Conservation (phyloP, 176 grass and related monocot species). For the Musa troglodytarum region DNA sequence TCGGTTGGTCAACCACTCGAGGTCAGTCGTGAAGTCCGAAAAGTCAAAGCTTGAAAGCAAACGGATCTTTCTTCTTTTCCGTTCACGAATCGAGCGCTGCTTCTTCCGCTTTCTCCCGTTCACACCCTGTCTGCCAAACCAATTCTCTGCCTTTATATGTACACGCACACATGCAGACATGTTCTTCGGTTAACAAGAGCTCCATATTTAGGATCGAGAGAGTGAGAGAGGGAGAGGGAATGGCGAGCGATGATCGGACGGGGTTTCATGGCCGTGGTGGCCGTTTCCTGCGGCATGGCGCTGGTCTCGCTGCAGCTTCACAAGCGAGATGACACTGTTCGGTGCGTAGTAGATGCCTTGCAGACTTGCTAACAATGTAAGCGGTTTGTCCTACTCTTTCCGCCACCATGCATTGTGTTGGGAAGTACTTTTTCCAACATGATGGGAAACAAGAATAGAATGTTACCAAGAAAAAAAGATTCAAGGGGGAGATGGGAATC, state of each 20-base stretch:
- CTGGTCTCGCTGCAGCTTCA: constrained; percentile 40
- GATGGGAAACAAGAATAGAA: too few species aligned
- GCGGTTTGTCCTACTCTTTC: too few species aligned
- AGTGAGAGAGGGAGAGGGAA: background rate
- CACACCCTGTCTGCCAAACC: background rate
- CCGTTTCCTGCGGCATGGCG: constrained; percentile 47
- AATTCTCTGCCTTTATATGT: background rate
- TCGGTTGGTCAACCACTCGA: background rate
- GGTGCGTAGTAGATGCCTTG: too few species aligned
- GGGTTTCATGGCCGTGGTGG: constrained; percentile 36
- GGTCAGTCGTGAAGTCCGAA: background rate
- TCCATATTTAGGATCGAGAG: too few species aligned
- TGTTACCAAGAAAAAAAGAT: too few species aligned
- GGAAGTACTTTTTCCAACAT: too few species aligned
- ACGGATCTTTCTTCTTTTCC: background rate
- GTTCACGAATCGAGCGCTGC: background rate
- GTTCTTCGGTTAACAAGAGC: background rate
- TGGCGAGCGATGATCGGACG: constrained; percentile 15
- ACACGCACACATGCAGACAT: background rate
- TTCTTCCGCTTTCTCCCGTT: background rate
- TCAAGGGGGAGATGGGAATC: too few species aligned
- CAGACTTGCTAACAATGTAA: too few species aligned
- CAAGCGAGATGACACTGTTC: constrained; percentile 8
- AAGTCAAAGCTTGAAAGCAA: background rate
- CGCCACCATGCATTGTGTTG: too few species aligned